phyloP scores from a whole-genome alignment of 108 stramenopile species.

The Aureococcus anophagefferens region DNA sequence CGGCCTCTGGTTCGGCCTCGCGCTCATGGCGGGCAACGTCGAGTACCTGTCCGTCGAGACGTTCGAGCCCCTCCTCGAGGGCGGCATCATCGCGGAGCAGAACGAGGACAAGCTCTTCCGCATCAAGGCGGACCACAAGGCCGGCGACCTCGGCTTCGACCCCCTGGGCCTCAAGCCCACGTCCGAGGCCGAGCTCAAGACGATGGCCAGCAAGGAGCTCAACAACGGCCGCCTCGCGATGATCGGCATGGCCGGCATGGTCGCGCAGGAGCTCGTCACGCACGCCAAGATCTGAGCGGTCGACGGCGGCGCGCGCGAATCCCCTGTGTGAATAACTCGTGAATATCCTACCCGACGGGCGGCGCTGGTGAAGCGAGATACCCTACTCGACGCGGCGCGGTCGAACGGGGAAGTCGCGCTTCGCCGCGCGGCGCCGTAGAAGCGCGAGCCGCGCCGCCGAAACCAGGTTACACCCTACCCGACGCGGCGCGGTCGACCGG shows the following conservation, averaged over 20 bases:
- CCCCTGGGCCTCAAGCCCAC: conserved; percentile 67
- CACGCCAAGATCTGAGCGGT: conserved; percentile 39
- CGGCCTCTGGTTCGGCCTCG: conserved; percentile 30
- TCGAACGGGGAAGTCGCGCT: too few species aligned
- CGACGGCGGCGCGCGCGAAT: too few species aligned
- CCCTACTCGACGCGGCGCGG: too few species aligned
- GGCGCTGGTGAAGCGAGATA: too few species aligned
- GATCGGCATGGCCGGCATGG: conserved; percentile 65
- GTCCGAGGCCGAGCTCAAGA: conserved; percentile 40
- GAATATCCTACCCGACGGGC: too few species aligned
- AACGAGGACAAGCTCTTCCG: not conserved
- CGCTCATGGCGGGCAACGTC: conserved; percentile 44
- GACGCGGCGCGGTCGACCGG: too few species aligned
- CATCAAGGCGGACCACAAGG: conserved; percentile 41
- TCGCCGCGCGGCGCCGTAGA: too few species aligned
- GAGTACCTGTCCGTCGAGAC: conserved; percentile 22
- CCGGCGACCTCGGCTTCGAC: conserved; percentile 76
- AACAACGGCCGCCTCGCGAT: conserved; percentile 78
- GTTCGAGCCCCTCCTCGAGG: not conserved
- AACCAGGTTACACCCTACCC: too few species aligned
- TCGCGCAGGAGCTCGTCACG: conserved; percentile 65
- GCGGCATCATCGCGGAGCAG: not conserved
- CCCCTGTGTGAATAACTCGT: too few species aligned
- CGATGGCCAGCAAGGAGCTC: conserved; percentile 70
- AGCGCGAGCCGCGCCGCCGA: too few species aligned